These are phyloP conservation scores for Pseudonitzschia delicatissima DNA, from an alignment of 108 stramenopile species.

Conservation along the genomic window DNA sequence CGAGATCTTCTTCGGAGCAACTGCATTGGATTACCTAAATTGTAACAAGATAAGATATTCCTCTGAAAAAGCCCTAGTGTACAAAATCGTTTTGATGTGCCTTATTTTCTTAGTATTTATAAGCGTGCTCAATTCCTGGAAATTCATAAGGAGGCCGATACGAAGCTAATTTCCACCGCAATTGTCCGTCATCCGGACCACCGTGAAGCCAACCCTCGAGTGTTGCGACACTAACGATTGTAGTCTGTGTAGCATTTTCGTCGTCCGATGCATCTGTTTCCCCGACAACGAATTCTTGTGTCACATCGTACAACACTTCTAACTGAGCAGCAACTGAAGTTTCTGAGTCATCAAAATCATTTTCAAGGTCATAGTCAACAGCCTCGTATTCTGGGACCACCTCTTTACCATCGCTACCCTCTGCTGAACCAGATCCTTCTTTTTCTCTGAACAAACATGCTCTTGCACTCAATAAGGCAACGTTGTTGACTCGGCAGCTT, in stretches of 20 bases:
- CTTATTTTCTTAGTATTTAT: not conserved
- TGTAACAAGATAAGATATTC: slow-evolving; percentile 51
- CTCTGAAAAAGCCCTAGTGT: too few relatives aligned
- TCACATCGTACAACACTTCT: slow-evolving; percentile 37
- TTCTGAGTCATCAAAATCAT: slow-evolving; percentile 1
- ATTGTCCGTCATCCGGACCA: slow-evolving; percentile 30
- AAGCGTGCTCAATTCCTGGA: slow-evolving; percentile 27
- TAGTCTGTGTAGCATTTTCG: slow-evolving; percentile 1
- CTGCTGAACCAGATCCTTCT: not conserved
- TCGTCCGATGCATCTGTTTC: not conserved
- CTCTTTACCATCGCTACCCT: not conserved
- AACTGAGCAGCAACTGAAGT: slow-evolving; percentile 35
- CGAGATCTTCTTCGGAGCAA: slow-evolving; percentile 77
- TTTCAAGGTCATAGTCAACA: slow-evolving; percentile 24
- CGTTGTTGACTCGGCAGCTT: slow-evolving; percentile 36
- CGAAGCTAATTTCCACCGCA: slow-evolving; percentile 49
- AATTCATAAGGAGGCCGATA: slow-evolving; percentile 52
- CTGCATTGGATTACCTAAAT: slow-evolving; percentile 73
- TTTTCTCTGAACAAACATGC: slow-evolving; percentile 24
- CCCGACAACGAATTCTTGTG: slow-evolving; percentile 14
- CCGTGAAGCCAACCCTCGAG: slow-evolving; percentile 52
- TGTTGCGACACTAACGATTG: slow-evolving; percentile 39
- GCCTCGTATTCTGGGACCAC: slow-evolving; percentile 13
- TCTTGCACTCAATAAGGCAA: slow-evolving; percentile 52
- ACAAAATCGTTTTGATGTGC: not conserved